These are phyloP conservation scores for Lachnellula hyalina DNA, from an alignment of 2,329 filamentous ascomycete species.

Conservation along the genomic window DNA sequence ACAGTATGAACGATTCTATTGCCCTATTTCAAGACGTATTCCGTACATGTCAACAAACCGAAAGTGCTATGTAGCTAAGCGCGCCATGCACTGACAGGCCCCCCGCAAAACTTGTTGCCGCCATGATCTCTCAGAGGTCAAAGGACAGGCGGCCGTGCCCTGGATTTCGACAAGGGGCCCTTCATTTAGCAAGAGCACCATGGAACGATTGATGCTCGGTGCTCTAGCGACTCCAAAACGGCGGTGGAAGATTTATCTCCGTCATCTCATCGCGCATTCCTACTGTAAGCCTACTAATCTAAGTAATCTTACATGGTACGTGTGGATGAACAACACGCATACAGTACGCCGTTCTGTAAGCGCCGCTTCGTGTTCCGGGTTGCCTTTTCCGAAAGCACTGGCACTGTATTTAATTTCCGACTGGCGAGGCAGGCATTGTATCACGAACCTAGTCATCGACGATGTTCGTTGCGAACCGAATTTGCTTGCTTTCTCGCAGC, in stretches of 20 bases:
- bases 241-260: conserved; percentile 6
- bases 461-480: neutral
- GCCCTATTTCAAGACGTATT: neutral
- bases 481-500: neutral
- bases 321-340: neutral
- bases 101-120: neutral
- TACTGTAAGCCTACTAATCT: neutral
- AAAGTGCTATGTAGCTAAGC: neutral
- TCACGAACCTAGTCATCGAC: conserved; percentile 4
- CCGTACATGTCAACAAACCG: neutral
- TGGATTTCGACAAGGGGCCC: neutral
- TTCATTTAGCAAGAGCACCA: neutral
- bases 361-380: neutral
- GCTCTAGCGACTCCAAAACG: neutral
- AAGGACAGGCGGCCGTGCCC: neutral
- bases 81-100: neutral
- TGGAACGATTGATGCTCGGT: neutral
- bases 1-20: too few relatives aligned
- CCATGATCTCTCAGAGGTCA: neutral
- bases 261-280: conserved; percentile 3
- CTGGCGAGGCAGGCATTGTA: conserved; percentile 7
- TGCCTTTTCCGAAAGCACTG: neutral
- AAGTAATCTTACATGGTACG: conserved; percentile 1
- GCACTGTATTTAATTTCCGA: conserved; percentile 4
- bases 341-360: neutral